Evolutionary conservation across 192 early-diverging fungal species (phyloP), one percentile per base, ranked within the genome.

Genomic region (Spinellus fusiger): DNA sequence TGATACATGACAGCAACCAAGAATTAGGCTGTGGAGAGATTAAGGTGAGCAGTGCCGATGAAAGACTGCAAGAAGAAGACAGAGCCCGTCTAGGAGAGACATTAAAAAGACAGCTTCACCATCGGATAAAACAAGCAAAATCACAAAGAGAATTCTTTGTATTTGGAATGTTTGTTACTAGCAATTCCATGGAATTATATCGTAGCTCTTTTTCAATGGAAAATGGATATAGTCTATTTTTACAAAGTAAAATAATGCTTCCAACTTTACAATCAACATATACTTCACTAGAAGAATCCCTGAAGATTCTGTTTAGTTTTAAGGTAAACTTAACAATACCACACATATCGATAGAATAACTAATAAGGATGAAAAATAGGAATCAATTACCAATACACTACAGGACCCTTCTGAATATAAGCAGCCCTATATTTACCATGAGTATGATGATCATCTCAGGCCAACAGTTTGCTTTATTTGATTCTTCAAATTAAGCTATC

Each of bases 121-220:
- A 54, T 54, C 52, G 52, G 15, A 54, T 32, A 25, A 54, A 54
- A 25, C 18, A 50, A 25, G 49, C 49, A 9, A 50, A 50, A 32
- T 54, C 52, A 31, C 27, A 25, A 54, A 54, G 15, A 54, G 29
- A 54, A 54, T 32, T 54, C 27, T 32, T n/a, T 32, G 52, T 54
- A 31, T 54, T 54, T 54, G 52, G 52, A 15, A 32, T 54, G 27
- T 54, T 54, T 26, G 29, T 54, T 26, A 26, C 27, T 54, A 29
- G 32, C 32, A 26, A 27, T 31, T 31, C 32, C 32, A 54, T 54
- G 18, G 52, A 37, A 37, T 13, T 37, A 37, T 37, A 37, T 29
- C 27, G 52, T 54, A 54, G 52, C 29, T 54, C 52, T n/a, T 54
- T 54, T 32, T 54, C 52, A 32, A 54, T 31, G 32, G 52, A 54